phyloP scores from a whole-genome alignment of 129 eudicot genomes.

The carrot (Daucus carota) region DNA sequence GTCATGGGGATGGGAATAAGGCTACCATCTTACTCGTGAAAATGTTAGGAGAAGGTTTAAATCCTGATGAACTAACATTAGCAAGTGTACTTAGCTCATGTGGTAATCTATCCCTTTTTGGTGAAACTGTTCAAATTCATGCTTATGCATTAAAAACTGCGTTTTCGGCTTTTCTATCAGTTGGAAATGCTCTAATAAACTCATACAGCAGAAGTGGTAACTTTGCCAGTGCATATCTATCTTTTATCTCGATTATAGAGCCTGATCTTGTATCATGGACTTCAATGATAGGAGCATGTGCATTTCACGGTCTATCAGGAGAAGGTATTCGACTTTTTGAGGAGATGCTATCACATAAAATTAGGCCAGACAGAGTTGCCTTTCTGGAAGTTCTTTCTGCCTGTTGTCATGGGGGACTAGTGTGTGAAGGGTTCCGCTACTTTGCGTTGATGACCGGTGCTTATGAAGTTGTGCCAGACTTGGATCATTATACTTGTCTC shows the following conservation, averaged over 20 bases:
- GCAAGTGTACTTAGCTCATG: constrained; percentile 60
- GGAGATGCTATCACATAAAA: constrained; percentile 23
- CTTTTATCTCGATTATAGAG: constrained; percentile 27
- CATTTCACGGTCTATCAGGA: constrained; percentile 45
- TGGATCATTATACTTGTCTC: constrained; percentile 56
- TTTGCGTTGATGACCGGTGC: constrained; percentile 40
- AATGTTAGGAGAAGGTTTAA: constrained; percentile 33
- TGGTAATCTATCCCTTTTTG: constrained; percentile 29
- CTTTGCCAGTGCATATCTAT: constrained; percentile 27
- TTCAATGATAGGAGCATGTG: constrained; percentile 49
- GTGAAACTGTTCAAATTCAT: constrained; percentile 38
- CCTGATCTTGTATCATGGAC: constrained; percentile 59
- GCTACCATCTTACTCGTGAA: constrained; percentile 31
- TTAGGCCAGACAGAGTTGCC: constrained; percentile 41
- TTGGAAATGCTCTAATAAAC: constrained; percentile 40
- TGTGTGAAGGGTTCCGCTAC: constrained; percentile 46
- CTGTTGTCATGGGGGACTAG: constrained; percentile 58
- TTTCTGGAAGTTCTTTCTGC: constrained; percentile 67
- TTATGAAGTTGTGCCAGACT: constrained; percentile 33
- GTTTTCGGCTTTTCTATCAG: constrained; percentile 21
- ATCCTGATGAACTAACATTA: constrained; percentile 53
- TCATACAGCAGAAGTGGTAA: constrained; percentile 50
- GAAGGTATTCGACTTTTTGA: constrained; percentile 39
- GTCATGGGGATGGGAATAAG: constrained; percentile 31
- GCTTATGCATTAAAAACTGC: constrained; percentile 35